Conservation (phyloP, 345 rosid species). For the Populus davidiana region DNA sequence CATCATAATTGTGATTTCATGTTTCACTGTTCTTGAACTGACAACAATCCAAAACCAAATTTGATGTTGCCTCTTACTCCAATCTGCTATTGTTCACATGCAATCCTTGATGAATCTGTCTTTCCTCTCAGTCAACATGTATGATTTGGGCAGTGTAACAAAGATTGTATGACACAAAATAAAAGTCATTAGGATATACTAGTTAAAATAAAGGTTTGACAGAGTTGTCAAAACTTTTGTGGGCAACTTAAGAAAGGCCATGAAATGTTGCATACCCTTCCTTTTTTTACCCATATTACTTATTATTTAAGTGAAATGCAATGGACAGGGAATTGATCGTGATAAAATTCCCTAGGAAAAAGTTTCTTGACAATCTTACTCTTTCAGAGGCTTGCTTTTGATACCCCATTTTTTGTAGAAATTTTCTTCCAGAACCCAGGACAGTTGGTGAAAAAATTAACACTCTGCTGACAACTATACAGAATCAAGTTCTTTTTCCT, state of each 20-base stretch:
- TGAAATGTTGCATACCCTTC: no score
- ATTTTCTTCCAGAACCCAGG: not conserved
- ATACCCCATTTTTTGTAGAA: not conserved
- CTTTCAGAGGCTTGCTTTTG: not conserved
- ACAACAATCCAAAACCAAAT: not conserved
- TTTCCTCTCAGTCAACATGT: not conserved
- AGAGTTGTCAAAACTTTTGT: not conserved
- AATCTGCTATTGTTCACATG: not conserved
- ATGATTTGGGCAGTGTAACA: not conserved
- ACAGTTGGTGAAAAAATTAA: not conserved
- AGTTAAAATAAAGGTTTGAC: not conserved
- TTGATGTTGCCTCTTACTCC: no score
- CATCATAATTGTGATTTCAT: not conserved
- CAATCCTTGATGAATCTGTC: not conserved
- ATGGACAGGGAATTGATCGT: no score
- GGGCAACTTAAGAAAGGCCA: not conserved
- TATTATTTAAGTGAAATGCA: no score
- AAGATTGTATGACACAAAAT: not conserved
- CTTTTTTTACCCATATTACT: no score
- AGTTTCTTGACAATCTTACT: no score
- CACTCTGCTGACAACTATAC: not conserved
- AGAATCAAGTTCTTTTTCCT: not conserved
- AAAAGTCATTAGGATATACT: not conserved
- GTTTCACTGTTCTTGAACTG: not conserved
- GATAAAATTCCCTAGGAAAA: no score